A percentile compares a stretch with the other conserved stretches of the same genome.
These are phyloP conservation scores for Neospermospora avenae DNA, from an alignment of 2,329 filamentous ascomycete species.

Conservation along the genomic window DNA sequence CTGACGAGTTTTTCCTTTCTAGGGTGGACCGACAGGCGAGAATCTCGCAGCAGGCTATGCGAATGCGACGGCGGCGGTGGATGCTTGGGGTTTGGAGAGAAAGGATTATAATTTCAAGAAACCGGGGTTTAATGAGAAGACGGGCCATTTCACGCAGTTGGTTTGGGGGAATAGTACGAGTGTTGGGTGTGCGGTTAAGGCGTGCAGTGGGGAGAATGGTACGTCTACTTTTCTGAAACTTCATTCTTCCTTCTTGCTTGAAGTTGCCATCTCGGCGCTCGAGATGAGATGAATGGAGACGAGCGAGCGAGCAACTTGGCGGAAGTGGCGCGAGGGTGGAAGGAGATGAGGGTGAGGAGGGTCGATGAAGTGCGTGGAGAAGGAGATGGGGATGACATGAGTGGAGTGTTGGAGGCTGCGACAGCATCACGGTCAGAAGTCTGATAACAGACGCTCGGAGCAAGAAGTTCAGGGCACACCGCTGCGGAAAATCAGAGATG, in stretches of 20 bases:
- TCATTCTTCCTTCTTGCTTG: not conserved
- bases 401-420: not conserved
- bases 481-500: too few species aligned
- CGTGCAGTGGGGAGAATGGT: constrained; percentile 42
- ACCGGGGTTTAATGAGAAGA: constrained; percentile 54
- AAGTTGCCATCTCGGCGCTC: not conserved
- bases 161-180: constrained; percentile 64
- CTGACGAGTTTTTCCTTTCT: too few species aligned
- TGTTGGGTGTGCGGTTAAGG: constrained; percentile 50
- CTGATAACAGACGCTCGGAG: too few species aligned
- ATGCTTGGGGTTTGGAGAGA: constrained; percentile 63
- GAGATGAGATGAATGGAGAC: not conserved
- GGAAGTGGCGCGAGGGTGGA: too few species aligned
- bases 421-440: not conserved
- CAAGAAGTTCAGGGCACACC: too few species aligned
- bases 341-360: too few species aligned
- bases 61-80: constrained; percentile 56
- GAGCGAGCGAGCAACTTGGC: too few species aligned
- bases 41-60: constrained; percentile 68
- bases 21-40: constrained; percentile 66
- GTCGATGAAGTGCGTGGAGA: too few species aligned
- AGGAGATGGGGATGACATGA: too few species aligned
- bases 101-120: constrained; percentile 55
- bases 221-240: constrained; percentile 9
- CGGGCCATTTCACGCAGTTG: constrained; percentile 71